Percentiles rank a stretch among this genome's conserved stretches.
These are phyloP conservation scores for Leptodontidium sp. DNA, from an alignment of 2,329 filamentous ascomycete species.

Conservation along the genomic window DNA sequence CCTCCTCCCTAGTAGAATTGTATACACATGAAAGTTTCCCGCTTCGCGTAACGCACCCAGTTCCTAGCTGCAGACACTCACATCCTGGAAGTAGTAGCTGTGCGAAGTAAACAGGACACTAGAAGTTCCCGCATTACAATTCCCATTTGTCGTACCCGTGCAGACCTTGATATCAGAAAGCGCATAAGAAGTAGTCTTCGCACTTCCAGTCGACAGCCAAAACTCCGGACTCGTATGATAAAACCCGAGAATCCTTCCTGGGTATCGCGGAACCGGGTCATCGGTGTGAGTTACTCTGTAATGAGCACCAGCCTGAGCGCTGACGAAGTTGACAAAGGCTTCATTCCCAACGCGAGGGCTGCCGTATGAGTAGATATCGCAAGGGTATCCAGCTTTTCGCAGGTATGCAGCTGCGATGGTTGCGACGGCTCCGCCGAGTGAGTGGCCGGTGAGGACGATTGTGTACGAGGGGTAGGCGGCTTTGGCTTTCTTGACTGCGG, in stretches of 20 bases:
- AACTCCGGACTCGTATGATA: constrained; percentile 75
- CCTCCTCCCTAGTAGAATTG: background rate
- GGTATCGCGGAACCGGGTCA: constrained; percentile 74
- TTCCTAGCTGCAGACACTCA: constrained; percentile 49
- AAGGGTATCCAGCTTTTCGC: constrained; percentile 55
- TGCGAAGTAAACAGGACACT: constrained; percentile 58
- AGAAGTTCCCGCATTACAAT: constrained; percentile 60
- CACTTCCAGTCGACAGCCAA: constrained; percentile 58
- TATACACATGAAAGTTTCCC: background rate
- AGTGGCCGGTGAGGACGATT: constrained; percentile 71
- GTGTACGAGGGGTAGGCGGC: constrained; percentile 57
- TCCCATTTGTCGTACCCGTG: constrained; percentile 55
- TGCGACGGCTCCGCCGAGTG: constrained; percentile 71
- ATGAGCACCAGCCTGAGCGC: constrained; percentile 59
- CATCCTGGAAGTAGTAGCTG: constrained; percentile 56
- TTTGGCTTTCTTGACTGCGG: constrained; percentile 1
- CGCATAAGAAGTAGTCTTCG: constrained; percentile 49
- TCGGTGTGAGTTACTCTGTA: constrained; percentile 72
- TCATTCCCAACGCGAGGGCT: constrained; percentile 70
- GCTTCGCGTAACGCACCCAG: background rate
- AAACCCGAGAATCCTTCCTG: constrained; percentile 57
- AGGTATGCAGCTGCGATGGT: constrained; percentile 66
- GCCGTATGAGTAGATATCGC: constrained; percentile 72
- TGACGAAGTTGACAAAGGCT: constrained; percentile 62
- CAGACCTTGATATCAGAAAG: constrained; percentile 56